phyloP scores from a whole-genome alignment of 2,329 filamentous ascomycete genomes.

The Colletotrichum sojae region DNA sequence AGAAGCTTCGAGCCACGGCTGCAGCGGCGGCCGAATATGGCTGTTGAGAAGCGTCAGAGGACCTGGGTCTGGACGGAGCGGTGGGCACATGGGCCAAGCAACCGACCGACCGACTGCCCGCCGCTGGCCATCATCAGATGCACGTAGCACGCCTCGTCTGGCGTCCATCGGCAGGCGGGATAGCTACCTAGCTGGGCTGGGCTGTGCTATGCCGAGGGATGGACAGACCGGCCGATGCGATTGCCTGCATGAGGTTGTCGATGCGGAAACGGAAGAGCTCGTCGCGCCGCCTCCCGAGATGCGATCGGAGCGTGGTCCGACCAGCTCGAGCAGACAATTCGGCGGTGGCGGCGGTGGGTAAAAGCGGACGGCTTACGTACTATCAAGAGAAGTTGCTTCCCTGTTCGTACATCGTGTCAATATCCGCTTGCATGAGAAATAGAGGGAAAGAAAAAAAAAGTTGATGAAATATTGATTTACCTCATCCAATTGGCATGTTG shows the following conservation, averaged over 20 bases:
- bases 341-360: slow-evolving; percentile 11
- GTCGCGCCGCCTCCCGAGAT: slow-evolving; percentile 34
- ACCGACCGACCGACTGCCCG: slow-evolving; percentile 18
- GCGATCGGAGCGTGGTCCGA: slow-evolving; percentile 40
- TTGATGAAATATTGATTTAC: not conserved
- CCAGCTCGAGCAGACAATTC: slow-evolving; percentile 16
- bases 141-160: not conserved
- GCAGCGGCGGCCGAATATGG: slow-evolving; percentile 39
- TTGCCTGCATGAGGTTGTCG: slow-evolving; percentile 23
- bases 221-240: slow-evolving; percentile 20
- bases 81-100: slow-evolving; percentile 36
- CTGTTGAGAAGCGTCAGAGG: slow-evolving; percentile 33
- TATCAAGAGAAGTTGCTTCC: no score
- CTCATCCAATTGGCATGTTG: not conserved
- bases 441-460: not conserved
- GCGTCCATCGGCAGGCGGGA: no score
- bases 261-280: slow-evolving; percentile 31
- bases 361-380: slow-evolving; percentile 31
- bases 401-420: no score
- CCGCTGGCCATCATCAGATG: slow-evolving; percentile 21
- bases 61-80: slow-evolving; percentile 20
- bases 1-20: slow-evolving; percentile 40
- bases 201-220: slow-evolving; percentile 21
- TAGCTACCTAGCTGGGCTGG: not conserved
- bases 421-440: no score